Evolutionary conservation across 441 rosid genomes (phyloP).

Genomic region (Breynia disticha): DNA sequence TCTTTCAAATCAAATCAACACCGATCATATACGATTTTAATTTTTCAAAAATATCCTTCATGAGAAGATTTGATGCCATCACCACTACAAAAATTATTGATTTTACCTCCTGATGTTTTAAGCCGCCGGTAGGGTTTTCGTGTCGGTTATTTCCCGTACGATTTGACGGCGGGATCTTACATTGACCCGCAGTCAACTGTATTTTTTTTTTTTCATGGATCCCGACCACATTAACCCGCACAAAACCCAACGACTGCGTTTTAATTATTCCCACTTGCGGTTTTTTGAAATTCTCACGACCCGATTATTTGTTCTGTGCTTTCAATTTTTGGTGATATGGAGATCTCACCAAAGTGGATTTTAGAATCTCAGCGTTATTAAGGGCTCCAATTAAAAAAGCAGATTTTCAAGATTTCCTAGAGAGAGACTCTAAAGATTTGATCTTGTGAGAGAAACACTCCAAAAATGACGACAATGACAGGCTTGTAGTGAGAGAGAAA

Average conservation of each 20-base stretch:
- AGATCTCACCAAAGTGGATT: constrained; percentile 36
- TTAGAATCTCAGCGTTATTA: constrained; percentile 31
- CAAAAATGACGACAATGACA: constrained; percentile 9
- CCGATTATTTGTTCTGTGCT: not conserved
- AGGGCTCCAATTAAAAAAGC: constrained; percentile 12
- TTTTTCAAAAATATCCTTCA: too few relatives aligned
- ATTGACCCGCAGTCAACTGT: constrained; percentile 28
- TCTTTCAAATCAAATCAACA: not conserved
- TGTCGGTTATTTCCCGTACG: constrained; percentile 5
- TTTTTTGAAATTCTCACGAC: not conserved
- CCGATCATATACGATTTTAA: too few relatives aligned
- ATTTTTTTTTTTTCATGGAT: not conserved
- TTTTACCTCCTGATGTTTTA: not conserved
- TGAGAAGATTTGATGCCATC: too few relatives aligned
- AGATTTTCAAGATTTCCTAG: constrained; percentile 32
- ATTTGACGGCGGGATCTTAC: constrained; percentile 26
- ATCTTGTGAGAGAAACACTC: constrained; percentile 24
- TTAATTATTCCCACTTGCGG: constrained; percentile 8
- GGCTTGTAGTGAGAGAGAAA: not conserved
- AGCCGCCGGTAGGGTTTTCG: not conserved
- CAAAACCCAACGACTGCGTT: constrained; percentile 5
- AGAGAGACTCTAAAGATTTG: constrained; percentile 34
- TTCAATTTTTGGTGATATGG: constrained; percentile 4
- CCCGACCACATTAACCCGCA: constrained; percentile 13
- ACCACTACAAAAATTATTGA: not conserved